Base-by-base conservation (phyloP, 768 basidiomycete genomes). In the Russula sp. region DNA sequence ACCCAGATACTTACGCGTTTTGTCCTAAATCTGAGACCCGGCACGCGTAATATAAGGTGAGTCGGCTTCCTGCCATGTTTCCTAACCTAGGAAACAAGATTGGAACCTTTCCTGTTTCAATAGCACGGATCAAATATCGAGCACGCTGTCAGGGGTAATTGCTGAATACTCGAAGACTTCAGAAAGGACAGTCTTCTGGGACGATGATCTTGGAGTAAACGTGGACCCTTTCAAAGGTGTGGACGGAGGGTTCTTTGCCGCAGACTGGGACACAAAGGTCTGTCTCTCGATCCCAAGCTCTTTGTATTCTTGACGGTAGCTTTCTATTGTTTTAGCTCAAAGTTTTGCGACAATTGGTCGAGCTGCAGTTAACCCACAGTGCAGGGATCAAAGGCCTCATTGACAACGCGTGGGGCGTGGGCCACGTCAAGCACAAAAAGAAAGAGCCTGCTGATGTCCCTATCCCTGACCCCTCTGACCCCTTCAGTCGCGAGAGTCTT, bases 11-110 rank as follows among this genome's bases (percentile, higher is more conserved):
- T 93, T 22, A 78, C 79, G 61, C 82, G 85, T 62, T 93, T 93
- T 72, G 81, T 93, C 68, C 78, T 86, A 68, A 92, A 90, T 74
- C 82, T 93, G 68, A 83, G 85, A 70, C 90, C 91, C 20, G 87
- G 87, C 73, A 87, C 90, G 85, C 88, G 90, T 86, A 91, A 91
- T 79, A 79, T 90, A 74, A 88, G 87, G 90, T 89, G 75, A 75
- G 84, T 72, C 73, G 74, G 72, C 73, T 73, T 74, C 61, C 51
- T 59, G 66, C 68, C 65, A 61, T 59, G 67, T 70, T 65, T 64
- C 62, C 66, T 65, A 56, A 67, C 70, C 67, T 67, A 73, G 66
- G 69, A 66, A 69, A 65, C 68, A 66, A 71, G 70, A 74, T 68
- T 73, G 70, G 69, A 69, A 66, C 70, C 67, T 72, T 69, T 56